A percentile compares a stretch with the other conserved stretches of the same genome.
These are phyloP conservation scores for Myxozyma sirexii DNA, from an alignment of 805 yeast species.

Conservation along the genomic window DNA sequence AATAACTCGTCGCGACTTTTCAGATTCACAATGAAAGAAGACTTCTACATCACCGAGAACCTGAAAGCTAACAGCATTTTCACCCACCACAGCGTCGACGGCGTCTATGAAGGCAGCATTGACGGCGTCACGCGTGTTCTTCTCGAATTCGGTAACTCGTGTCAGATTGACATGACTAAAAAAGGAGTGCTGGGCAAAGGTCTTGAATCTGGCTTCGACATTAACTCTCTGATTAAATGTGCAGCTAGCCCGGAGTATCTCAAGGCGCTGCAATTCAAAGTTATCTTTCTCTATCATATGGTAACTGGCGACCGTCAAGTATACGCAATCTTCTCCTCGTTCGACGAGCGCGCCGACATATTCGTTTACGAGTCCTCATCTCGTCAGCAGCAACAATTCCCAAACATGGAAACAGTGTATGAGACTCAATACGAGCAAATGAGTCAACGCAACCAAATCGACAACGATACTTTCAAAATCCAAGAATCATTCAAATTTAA, in stretches of 20 bases:
- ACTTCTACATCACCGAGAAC: conserved; percentile 57
- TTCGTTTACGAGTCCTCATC: conserved; percentile 69
- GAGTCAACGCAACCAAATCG: conserved; percentile 41
- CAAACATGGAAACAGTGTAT: conserved; percentile 58
- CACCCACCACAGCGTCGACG: conserved; percentile 61
- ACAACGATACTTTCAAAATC: conserved; percentile 51
- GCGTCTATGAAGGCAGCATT: conserved; percentile 77
- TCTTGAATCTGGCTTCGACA: conserved; percentile 78
- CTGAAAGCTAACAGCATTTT: conserved; percentile 63
- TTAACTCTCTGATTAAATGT: conserved; percentile 36
- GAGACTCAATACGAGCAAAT: conserved; percentile 46
- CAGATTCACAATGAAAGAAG: conserved; percentile 70
- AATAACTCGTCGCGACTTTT: conserved; percentile 54
- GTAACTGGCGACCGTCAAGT: conserved; percentile 75
- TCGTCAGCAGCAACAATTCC: conserved; percentile 62
- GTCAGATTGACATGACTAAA: conserved; percentile 65
- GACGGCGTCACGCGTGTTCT: conserved; percentile 70
- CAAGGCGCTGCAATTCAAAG: conserved; percentile 39
- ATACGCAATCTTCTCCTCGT: conserved; percentile 65
- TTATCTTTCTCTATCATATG: conserved; percentile 68
- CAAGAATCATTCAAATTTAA: conserved; percentile 58
- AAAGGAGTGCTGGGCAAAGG: conserved; percentile 89
- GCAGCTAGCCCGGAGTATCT: conserved; percentile 56
- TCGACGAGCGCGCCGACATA: conserved; percentile 53
- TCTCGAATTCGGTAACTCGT: conserved; percentile 73